A percentile compares a stretch with the other conserved stretches of the same genome.
Conservation (phyloP, 306 rosid genomes). For the Quercus berberidifolia region DNA sequence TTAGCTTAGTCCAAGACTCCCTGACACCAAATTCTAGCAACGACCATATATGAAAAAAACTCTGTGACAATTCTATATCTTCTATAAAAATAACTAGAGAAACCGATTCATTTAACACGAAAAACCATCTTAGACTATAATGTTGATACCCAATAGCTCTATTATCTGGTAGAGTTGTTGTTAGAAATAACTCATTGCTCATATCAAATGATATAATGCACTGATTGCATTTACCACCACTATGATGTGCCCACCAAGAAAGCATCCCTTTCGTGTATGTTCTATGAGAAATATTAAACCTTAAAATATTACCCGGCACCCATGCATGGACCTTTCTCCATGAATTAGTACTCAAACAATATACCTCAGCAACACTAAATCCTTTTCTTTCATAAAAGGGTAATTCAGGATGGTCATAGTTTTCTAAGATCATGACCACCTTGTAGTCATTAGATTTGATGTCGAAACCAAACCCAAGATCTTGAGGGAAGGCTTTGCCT, state of each 20-base stretch:
- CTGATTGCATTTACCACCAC: neutral
- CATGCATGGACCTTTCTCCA: neutral
- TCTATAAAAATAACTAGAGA: neutral
- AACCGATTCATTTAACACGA: neutral
- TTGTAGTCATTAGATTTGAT: neutral
- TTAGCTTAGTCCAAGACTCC: too few species aligned
- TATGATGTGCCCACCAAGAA: neutral
- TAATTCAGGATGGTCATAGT: neutral
- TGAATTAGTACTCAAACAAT: neutral
- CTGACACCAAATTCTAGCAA: too few species aligned
- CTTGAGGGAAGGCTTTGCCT: neutral
- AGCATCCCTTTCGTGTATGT: neutral
- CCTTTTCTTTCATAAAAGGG: too few species aligned
- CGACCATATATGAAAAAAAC: too few species aligned
- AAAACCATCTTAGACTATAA: neutral
- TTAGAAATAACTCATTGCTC: neutral
- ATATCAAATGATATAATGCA: neutral
- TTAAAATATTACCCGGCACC: neutral
- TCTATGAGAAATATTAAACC: rapidly evolving
- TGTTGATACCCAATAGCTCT: neutral
- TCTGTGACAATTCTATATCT: too few species aligned
- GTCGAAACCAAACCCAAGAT: neutral
- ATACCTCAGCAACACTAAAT: neutral
- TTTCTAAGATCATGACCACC: neutral
- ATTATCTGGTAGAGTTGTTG: neutral